phyloP scores from a whole-genome alignment of 2,329 filamentous ascomycete species.

The Colletotrichum falcatum region DNA sequence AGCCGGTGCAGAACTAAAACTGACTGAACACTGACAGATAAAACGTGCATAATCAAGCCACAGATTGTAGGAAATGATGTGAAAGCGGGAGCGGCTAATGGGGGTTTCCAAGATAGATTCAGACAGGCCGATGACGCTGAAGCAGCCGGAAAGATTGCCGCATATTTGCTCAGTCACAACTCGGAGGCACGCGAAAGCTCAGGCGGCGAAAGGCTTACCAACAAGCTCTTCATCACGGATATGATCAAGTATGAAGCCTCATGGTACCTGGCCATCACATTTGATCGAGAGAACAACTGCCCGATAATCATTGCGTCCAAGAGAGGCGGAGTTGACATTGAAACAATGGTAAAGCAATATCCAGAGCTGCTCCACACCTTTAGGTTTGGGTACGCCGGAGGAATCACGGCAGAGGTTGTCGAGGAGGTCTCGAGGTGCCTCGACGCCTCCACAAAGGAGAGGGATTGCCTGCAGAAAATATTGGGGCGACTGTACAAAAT shows the following conservation, averaged over 20 bases:
- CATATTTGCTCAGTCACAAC: conserved; percentile 40
- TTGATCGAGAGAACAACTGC: conserved; percentile 56
- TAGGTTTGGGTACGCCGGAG: conserved; percentile 45
- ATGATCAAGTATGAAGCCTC: conserved; percentile 46
- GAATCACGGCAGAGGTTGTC: conserved; percentile 46
- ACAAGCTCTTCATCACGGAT: conserved; percentile 54
- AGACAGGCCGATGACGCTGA: conserved; percentile 36
- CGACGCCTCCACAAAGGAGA: conserved; percentile 20
- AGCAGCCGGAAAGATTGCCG: conserved; percentile 42
- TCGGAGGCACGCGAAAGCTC: conserved; percentile 14
- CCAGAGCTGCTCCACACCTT: conserved; percentile 41
- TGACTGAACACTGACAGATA: conserved; percentile 37
- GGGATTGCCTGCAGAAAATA: conserved; percentile 28
- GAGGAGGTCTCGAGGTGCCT: conserved; percentile 19
- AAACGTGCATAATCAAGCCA: conserved; percentile 45
- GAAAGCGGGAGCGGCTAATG: background rate
- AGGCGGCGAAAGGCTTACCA: conserved; percentile 38
- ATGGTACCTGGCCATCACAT: conserved; percentile 56
- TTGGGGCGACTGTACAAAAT: conserved; percentile 47
- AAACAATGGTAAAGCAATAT: conserved; percentile 35
- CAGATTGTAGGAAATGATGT: conserved; percentile 43
- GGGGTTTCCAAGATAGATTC: conserved; percentile 14
- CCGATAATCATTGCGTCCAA: conserved; percentile 54
- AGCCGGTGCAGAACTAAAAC: too few species aligned
- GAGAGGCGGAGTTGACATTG: conserved; percentile 40